Conservation (phyloP, 305 asterid genomes). For the Fraxinus velutina region DNA sequence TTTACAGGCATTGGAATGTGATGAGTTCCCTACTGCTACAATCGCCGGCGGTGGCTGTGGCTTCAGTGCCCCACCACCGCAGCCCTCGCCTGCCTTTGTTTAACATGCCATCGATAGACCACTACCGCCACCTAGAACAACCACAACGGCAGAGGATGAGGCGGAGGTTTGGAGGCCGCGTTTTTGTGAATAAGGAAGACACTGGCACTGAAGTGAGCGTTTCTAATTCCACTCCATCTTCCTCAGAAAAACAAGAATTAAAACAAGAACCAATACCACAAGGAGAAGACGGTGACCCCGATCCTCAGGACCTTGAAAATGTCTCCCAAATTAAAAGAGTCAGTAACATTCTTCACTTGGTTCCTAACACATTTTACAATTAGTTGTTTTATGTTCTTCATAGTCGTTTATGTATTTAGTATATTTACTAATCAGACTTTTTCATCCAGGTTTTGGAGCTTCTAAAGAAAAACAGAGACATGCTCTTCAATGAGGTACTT, state of each 20-base stretch:
- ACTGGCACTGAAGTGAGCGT: slow-evolving; percentile 26
- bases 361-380: background rate
- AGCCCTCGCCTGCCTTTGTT: slow-evolving; percentile 10
- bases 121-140: background rate
- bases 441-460: slow-evolving; percentile 67
- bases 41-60: slow-evolving; percentile 27
- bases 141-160: slow-evolving; percentile 10
- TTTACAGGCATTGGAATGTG: background rate
- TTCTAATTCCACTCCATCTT: slow-evolving; percentile 24
- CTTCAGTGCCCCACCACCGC: slow-evolving; percentile 22
- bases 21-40: slow-evolving; percentile 15
- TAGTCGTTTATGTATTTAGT: background rate
- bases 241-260: slow-evolving; percentile 22
- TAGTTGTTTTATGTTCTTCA: background rate
- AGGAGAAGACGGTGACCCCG: slow-evolving; percentile 36
- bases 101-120: background rate
- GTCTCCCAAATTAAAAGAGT: slow-evolving; percentile 67
- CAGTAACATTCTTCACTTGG: slow-evolving; percentile 7
- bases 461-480: slow-evolving; percentile 78
- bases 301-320: slow-evolving; percentile 61
- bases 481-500: slow-evolving; percentile 77
- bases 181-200: slow-evolving; percentile 43
- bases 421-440: background rate
- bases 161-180: slow-evolving; percentile 27
- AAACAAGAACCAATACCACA: background rate